A percentile compares a stretch with the other conserved stretches of the same genome.
Conservation (phyloP, 2,329 filamentous ascomycete genomes). For the Monosporascus sp. region DNA sequence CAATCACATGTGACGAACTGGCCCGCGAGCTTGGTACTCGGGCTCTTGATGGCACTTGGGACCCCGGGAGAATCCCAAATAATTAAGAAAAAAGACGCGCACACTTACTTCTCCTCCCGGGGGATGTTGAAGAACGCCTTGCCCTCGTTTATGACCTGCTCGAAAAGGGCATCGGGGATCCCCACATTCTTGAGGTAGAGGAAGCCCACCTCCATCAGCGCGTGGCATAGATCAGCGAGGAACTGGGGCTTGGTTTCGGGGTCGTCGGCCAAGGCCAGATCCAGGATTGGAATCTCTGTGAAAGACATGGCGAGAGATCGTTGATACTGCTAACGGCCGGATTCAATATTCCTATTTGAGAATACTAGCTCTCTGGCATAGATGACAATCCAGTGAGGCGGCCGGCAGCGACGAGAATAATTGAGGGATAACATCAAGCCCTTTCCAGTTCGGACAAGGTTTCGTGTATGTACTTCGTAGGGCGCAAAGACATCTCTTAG, state of each 20-base stretch:
- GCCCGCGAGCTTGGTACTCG: no score
- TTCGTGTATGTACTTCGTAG: not conserved
- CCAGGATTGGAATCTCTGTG: slow-evolving; percentile 69
- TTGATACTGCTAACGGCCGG: no score
- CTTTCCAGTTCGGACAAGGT: not conserved
- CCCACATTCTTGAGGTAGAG: slow-evolving; percentile 78
- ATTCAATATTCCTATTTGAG: no score
- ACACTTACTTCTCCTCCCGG: slow-evolving; percentile 62
- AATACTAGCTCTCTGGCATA: no score
- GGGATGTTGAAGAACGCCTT: slow-evolving; percentile 73
- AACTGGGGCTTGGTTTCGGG: slow-evolving; percentile 66
- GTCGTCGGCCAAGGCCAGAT: slow-evolving; percentile 61
- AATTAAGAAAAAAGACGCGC: no score
- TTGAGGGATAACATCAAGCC: not conserved
- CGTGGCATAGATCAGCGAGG: slow-evolving; percentile 63
- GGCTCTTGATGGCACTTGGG: not conserved
- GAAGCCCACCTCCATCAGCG: slow-evolving; percentile 82
- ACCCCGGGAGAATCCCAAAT: not conserved
- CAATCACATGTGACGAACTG: no score
- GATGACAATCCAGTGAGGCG: no score
- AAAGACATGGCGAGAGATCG: slow-evolving; percentile 52
- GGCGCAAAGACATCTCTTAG: not conserved
- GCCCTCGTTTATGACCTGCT: slow-evolving; percentile 61
- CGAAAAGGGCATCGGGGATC: slow-evolving; percentile 59
- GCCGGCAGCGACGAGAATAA: no score